These are phyloP conservation scores for Mycena galericulata DNA, from an alignment of 768 basidiomycete species.

Conservation along the genomic window DNA sequence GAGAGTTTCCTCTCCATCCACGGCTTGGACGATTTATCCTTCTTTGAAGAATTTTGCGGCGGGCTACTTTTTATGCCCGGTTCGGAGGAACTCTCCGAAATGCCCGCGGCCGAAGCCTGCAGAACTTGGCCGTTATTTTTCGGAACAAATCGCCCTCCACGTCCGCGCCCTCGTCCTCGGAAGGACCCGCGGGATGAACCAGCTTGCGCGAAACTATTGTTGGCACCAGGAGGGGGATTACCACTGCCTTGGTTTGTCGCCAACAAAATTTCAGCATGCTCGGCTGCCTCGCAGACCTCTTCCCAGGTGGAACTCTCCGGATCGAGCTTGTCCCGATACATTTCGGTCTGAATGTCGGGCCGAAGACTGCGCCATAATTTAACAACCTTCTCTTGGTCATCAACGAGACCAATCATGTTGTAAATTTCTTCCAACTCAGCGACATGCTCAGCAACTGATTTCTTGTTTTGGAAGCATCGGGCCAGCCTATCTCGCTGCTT, in stretches of 20 bases:
- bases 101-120: background rate
- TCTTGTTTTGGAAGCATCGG: background rate
- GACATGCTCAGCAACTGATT: background rate
- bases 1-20: slow-evolving; percentile 6
- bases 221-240: too few species aligned
- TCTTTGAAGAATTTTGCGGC: background rate
- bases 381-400: slow-evolving; percentile 11
- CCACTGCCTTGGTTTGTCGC: too few species aligned
- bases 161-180: too few species aligned
- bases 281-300: background rate
- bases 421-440: background rate
- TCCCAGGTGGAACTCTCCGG: background rate
- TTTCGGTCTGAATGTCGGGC: background rate
- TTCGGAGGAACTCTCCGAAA: too few species aligned
- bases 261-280: background rate
- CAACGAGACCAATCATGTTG: background rate
- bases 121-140: background rate
- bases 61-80: too few species aligned
- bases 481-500: background rate
- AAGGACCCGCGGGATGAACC: too few species aligned
- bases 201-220: too few species aligned
- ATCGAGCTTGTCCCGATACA: background rate
- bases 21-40: background rate
- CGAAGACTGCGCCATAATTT: background rate
- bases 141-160: too few species aligned